phyloP scores from a whole-genome alignment of 2,329 filamentous ascomycete species.

The Ceratocystis eucalypticola region DNA sequence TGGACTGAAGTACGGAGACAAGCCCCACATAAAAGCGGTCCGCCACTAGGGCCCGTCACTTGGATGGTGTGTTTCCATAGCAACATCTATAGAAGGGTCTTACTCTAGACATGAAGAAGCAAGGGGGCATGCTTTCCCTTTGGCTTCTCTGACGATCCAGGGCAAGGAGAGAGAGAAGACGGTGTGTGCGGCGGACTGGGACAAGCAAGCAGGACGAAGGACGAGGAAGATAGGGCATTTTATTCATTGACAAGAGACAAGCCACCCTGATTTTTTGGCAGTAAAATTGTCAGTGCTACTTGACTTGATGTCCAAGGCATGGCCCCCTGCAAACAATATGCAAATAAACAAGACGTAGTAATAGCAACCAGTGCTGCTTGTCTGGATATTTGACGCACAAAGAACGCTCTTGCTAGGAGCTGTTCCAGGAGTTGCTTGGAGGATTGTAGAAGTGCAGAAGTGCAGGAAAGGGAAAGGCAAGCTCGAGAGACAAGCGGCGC shows the following conservation, averaged over 20 bases:
- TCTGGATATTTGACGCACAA: neutral
- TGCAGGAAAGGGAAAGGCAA: too few species aligned
- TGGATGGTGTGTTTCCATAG: slow-evolving; percentile 19
- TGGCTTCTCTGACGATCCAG: neutral
- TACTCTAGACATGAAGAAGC: neutral
- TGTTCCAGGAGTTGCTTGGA: neutral
- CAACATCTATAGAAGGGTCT: slow-evolving; percentile 18
- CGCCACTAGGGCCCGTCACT: slow-evolving; percentile 9
- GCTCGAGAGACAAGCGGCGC: too few species aligned
- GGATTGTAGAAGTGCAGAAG: neutral
- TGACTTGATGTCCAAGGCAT: neutral
- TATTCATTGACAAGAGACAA: neutral
- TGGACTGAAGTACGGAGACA: slow-evolving; percentile 13
- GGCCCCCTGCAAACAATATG: neutral
- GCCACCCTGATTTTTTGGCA: neutral
- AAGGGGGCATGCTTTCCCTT: neutral
- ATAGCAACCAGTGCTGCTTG: neutral
- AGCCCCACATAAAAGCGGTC: slow-evolving; percentile 10
- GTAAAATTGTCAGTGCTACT: neutral
- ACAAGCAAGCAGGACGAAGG: neutral
- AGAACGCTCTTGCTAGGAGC: neutral
- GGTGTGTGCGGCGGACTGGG: neutral
- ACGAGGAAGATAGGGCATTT: neutral
- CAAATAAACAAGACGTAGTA: neutral
- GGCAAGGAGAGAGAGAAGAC: neutral